Evolutionary conservation across 805 yeast species (phyloP), one percentile per base, ranked within the genome.

Genomic region (Yarrowia osloensis): DNA sequence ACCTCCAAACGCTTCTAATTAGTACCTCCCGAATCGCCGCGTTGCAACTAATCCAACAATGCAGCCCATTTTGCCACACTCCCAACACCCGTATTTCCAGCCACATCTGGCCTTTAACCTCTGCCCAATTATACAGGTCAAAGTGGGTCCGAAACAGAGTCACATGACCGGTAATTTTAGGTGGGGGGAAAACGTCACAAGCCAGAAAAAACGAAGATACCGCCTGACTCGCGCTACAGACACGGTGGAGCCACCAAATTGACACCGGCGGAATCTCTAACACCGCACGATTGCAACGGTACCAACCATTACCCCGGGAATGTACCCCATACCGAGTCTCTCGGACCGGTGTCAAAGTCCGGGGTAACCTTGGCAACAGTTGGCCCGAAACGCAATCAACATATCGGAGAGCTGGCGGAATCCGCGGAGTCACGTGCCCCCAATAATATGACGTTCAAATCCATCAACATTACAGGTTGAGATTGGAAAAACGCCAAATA

Each of bases 31-130:
- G 12, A 24, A 13, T 24, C 49, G 29, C 29, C 29, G 29, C 29
- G 49, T 44, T 44, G 21, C 49, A 24, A 44, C 49, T 15, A 44
- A 24, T 17, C 1, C 49, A 24, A 17, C 4, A 4, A 24, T 44
- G 49, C 49, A 22, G 49, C 52, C 31, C 54, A 12, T 28, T 47
- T 47, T 29, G 54, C 54, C 54, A 47, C 54, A n/a, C 17, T 47
- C 54, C 54, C 54, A 47, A 47, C 54, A 47, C 33, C 33, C 33
- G 21, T 26, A n/a, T 47, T 21, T 47, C 35, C 37, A 47, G 54
- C 54, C 54, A 47, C 54, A 47, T 3, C 33, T 24, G 4, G 17
- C 29, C 21, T 46, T 46, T 47, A 47, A 47, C 35, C 35, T 47
- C 22, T 11, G 35, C 31, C 50, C 50, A n/a, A n/a, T n/a, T n/a